phyloP scores from a whole-genome alignment of 2,329 filamentous ascomycete species.

The Thelonectria rubi region DNA sequence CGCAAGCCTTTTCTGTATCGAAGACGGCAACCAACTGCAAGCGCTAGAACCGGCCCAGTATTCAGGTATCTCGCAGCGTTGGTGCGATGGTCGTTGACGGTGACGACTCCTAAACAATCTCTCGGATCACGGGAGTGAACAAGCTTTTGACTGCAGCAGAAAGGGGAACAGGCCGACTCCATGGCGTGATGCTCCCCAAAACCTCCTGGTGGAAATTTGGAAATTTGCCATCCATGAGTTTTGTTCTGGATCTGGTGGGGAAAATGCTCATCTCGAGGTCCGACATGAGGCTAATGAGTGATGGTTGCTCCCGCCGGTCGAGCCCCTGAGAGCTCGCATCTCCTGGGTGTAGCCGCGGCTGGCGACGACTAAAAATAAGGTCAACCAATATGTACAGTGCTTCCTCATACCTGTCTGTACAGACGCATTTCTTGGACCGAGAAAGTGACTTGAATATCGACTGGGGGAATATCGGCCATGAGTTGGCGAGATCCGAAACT shows the following conservation, averaged over 20 bases:
- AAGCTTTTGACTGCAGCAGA: neutral
- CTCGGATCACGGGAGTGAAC: neutral
- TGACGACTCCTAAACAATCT: neutral
- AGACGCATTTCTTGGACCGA: too few relatives aligned
- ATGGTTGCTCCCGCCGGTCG: slow-evolving; percentile 1
- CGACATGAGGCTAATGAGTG: slow-evolving; percentile 22
- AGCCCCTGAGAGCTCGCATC: slow-evolving; percentile 34
- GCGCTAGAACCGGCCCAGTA: neutral
- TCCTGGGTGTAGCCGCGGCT: neutral
- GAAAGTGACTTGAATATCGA: too few relatives aligned
- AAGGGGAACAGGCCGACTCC: neutral
- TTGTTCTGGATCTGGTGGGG: slow-evolving; percentile 12
- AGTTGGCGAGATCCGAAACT: too few relatives aligned
- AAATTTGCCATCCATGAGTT: slow-evolving; percentile 1
- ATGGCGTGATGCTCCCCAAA: slow-evolving; percentile 5
- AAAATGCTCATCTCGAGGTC: slow-evolving; percentile 3
- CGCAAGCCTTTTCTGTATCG: neutral
- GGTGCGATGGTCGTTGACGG: neutral
- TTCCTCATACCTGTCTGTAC: too few relatives aligned
- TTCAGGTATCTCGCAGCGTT: neutral
- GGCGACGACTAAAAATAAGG: neutral
- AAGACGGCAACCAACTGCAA: neutral
- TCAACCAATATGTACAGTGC: too few relatives aligned
- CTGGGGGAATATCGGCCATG: too few relatives aligned
- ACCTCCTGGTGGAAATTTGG: slow-evolving; percentile 1